phyloP scores from a whole-genome alignment of 768 basidiomycete genomes.

The Cyathus striatus region DNA sequence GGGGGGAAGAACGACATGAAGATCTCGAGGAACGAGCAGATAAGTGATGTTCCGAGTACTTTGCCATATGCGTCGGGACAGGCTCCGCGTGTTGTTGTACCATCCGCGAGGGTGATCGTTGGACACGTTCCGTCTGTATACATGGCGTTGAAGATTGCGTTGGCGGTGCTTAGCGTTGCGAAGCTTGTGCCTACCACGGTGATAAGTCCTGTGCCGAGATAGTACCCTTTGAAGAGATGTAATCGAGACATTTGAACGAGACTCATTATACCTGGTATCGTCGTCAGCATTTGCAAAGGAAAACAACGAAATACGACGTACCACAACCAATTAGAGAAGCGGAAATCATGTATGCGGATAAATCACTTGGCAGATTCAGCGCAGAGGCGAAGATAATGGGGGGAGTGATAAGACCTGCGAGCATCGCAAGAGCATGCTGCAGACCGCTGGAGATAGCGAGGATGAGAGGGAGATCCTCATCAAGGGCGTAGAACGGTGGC shows the following conservation, averaged over 20 bases:
- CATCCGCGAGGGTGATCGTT: conserved; percentile 48
- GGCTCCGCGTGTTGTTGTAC: conserved; percentile 48
- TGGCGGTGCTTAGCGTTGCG: conserved; percentile 70
- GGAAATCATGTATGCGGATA: conserved; percentile 75
- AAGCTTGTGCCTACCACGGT: conserved; percentile 82
- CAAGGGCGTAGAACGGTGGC: conserved; percentile 74
- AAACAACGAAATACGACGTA: conserved; percentile 20
- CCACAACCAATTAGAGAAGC: conserved; percentile 78
- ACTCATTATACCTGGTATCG: conserved; percentile 58
- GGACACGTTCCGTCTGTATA: conserved; percentile 79
- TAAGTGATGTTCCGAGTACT: conserved; percentile 69
- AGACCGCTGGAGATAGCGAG: conserved; percentile 71
- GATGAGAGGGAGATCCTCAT: conserved; percentile 66
- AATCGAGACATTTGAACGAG: conserved; percentile 76
- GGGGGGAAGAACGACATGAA: conserved; percentile 70
- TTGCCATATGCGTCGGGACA: conserved; percentile 83
- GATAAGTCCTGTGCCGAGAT: conserved; percentile 75
- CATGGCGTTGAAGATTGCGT: conserved; percentile 72
- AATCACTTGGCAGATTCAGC: conserved; percentile 50
- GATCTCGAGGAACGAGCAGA: conserved; percentile 82
- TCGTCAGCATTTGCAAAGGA: background rate
- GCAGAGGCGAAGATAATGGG: conserved; percentile 75
- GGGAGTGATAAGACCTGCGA: conserved; percentile 77
- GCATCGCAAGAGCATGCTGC: conserved; percentile 78
- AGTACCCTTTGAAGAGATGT: conserved; percentile 55